These are phyloP conservation scores for Saccharomycopsis javanensis DNA, from an alignment of 805 yeast species.

Conservation along the genomic window DNA sequence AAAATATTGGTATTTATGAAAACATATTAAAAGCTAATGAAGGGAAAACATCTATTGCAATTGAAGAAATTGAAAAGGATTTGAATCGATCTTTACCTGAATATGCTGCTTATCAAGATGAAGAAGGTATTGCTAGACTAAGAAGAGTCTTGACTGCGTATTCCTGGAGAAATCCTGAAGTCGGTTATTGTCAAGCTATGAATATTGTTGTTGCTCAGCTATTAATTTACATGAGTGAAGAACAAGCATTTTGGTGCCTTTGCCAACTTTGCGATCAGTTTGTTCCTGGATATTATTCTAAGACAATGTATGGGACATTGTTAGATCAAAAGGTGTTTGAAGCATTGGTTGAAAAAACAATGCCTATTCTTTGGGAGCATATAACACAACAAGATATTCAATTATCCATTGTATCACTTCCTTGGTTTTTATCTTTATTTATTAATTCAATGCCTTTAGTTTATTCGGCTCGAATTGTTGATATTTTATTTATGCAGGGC, in stretches of 20 bases:
- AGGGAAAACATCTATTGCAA: slow-evolving; percentile 66
- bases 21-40: slow-evolving; percentile 48
- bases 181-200: slow-evolving; percentile 99
- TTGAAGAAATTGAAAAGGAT: slow-evolving; percentile 95
- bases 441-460: slow-evolving; percentile 91
- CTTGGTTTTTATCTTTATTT: slow-evolving; percentile 91
- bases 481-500: slow-evolving; percentile 84
- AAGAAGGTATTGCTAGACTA: slow-evolving; percentile 75
- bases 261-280: slow-evolving; percentile 70
- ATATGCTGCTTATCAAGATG: slow-evolving; percentile 83
- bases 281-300: slow-evolving; percentile 93
- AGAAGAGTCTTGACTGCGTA: slow-evolving; percentile 87
- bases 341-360: slow-evolving; percentile 73
- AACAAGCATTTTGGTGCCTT: slow-evolving; percentile 93
- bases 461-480: slow-evolving; percentile 85
- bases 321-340: slow-evolving; percentile 93
- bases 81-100: slow-evolving; percentile 91
- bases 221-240: slow-evolving; percentile 82
- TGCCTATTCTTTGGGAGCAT: slow-evolving; percentile 86
- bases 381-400: slow-evolving; percentile 74
- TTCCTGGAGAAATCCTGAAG: slow-evolving; percentile 94
- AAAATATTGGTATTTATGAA: slow-evolving; percentile 50
- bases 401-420: slow-evolving; percentile 82
- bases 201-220: slow-evolving; percentile 81
- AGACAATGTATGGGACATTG: slow-evolving; percentile 94